Conservation (phyloP, 176 grass and related monocot species). For the Cocos nucifera region DNA sequence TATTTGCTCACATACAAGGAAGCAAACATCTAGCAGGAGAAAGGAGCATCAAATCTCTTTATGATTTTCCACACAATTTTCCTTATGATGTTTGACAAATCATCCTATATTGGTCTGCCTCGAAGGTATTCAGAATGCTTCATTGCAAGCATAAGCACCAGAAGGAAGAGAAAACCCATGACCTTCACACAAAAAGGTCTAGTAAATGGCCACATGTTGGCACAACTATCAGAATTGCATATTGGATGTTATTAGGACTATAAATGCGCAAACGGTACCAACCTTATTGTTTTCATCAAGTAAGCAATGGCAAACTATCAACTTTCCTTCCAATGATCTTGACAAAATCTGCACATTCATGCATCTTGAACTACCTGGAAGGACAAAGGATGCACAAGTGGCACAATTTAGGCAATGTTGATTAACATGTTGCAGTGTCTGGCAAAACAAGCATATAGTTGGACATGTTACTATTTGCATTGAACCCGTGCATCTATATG, state of each 20-base stretch:
- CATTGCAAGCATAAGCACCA: too few species aligned
- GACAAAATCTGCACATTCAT: conserved; percentile 69
- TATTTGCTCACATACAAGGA: neutral
- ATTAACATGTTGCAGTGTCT: too few species aligned
- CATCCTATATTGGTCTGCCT: too few species aligned
- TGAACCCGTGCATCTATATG: too few species aligned
- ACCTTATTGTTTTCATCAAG: conserved; percentile 39
- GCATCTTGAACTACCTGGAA: conserved; percentile 48
- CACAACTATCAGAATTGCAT: conserved; percentile 9
- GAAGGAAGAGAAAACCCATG: too few species aligned
- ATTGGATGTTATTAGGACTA: conserved; percentile 12
- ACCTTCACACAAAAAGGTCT: neutral
- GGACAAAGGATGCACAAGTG: neutral
- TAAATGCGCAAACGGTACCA: conserved; percentile 9
- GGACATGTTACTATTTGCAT: neutral
- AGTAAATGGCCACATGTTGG: neutral
- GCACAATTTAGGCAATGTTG: too few species aligned
- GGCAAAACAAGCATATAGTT: conserved; percentile 10
- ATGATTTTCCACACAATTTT: too few species aligned
- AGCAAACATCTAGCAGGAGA: neutral
- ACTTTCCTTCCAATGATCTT: conserved; percentile 77
- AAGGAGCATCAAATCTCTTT: neutral
- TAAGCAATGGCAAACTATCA: conserved; percentile 66
- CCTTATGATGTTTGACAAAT: too few species aligned
- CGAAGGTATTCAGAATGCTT: too few species aligned